Base-by-base conservation (phyloP, 352 stramenopile genomes). In the Ophiocytium majus region DNA sequence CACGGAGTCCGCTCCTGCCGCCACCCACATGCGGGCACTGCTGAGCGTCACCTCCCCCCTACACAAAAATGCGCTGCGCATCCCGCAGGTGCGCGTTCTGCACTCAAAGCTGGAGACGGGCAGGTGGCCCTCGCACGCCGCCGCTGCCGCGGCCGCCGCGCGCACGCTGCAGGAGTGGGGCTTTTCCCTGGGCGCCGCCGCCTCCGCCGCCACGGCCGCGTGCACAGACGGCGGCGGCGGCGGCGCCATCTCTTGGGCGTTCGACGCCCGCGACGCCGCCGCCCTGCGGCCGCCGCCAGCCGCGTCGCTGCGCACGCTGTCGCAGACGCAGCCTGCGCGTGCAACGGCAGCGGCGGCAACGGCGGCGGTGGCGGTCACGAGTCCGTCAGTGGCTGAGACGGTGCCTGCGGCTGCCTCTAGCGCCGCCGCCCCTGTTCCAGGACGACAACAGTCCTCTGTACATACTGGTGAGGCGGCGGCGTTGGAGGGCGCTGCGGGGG, bases 41-140 rank as follows among this genome's bases (percentile, higher is more conserved):
- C n/a, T n/a, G n/a, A n/a, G n/a, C n/a, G n/a, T n/a, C n/a, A n/a
- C n/a, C n/a, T n/a, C n/a, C n/a, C n/a, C n/a, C n/a, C n/a, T n/a
- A n/a, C n/a, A n/a, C n/a, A n/a, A n/a, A n/a, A n/a, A n/a, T n/a
- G n/a, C n/a, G n/a, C n/a, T n/a, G n/a, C n/a, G n/a, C n/a, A n/a
- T n/a, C 5, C 64, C 31, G 64, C 64, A 76, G 64, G 64, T 17
- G 31, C 64, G 64, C 64, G 64, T 76, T 10, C 64, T 76, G 64
- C 64, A 76, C 64, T 37, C 31, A 10, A 76, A 76, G 64, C 64
- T 76, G 64, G 17, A 76, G 31, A 76, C 64, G 34, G 64, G 5
- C 5, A 5, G 64, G 5, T 76, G 64, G 64, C 64, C 64, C 10
- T 5, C 31, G 31, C 31, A 5, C 34, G 34, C 64, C 34, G 34